Base-by-base conservation (phyloP, 768 basidiomycete species). In the Collybiopsis confluens region DNA sequence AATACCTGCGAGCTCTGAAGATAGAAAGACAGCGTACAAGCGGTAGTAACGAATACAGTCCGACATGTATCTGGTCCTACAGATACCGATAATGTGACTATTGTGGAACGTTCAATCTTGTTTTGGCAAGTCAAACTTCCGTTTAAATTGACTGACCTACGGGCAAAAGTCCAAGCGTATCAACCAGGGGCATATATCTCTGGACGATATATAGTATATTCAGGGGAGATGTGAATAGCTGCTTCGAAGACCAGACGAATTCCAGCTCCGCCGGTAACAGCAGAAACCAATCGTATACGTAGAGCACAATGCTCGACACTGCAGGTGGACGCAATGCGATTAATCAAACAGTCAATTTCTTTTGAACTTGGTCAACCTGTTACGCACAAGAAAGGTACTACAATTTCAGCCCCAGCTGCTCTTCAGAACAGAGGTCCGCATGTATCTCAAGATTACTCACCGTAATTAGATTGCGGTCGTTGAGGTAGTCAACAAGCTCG, bases 171-270 rank as follows among this genome's bases (percentile, higher is more conserved):
- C 47, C 30, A 24, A 50, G 10, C 18, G 54, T 49, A 15, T 55
- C 57, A n/a, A 55, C 10, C 16, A 58, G 43, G n/a, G 56, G 53
- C n/a, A 54, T 36, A 28, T 57, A 57, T 21, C 46, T 36, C 11
- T 35, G 54, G 1, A 58, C 23, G 27, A 52, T 20, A 24, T 40
- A 61, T 3, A 56, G 58, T 54, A 30, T 55, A 57, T 27, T 40
- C 38, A 40, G 16, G n/a, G 38, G 16, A 33, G 30, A 33, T 6
- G 30, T 33, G 30, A 33, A 33, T n/a, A 16, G 6, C 18, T 6
- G 38, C 38, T 40, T 16, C 16, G 15, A 7, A 16, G 38, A 40
- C 38, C 38, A 40, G 16, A 40, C 38, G 6, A 40, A 15, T 16
- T 40, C 38, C 13, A 40, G 16, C 38, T 40, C 38, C 5, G 18